Evolutionary conservation across 306 rosid genomes (phyloP), one percentile per base, ranked within the genome.

Genomic region (Canavalia gladiata): DNA sequence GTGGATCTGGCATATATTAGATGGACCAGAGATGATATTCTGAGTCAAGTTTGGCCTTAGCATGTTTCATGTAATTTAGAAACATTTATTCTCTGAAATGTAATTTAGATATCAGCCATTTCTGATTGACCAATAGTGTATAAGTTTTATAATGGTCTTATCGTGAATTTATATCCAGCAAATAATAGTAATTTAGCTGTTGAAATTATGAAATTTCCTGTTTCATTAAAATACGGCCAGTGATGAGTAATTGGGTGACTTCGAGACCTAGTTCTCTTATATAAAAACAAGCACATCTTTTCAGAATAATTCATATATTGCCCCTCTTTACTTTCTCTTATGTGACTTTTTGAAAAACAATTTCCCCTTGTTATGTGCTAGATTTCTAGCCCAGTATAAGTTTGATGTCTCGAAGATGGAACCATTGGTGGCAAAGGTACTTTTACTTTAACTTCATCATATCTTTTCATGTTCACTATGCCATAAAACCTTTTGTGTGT

Each of bases 351-450:
- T 52, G 3, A 0, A 52, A 18, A 18, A 18, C 25, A 18, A 18
- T 18, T 18, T 29, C 56, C 59, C 45, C 34, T 60, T 56, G 54
- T 42, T 58, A 49, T 66, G 80, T 66, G 83, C 78, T 77, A 94
- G 98, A 72, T 94, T 89, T 87, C 87, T 88, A 9, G 81, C 89
- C 0, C 88, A 91, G 80, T 92, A 89, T 78, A 88, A 87, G 79
- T 92, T 94, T 84, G 92, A 92, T 85, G 68, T 91, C 74, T 89
- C 98, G 72, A 84, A 89, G 77, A 43, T 92, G 85, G 98, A 94
- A 82, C 97, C 97, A 0, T 79, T 92, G 87, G 96, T 94, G 74
- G 98, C 97, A 45, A 91, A 88, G 97, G 98, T 94, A 71, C 45
- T 39, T 71, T 68, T 39, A 28, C 65, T 51, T 73, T 43, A 54